Evolutionary conservation across 441 rosid species (phyloP), one percentile per base, ranked within the genome.

Genomic region (Populus tomentosa): DNA sequence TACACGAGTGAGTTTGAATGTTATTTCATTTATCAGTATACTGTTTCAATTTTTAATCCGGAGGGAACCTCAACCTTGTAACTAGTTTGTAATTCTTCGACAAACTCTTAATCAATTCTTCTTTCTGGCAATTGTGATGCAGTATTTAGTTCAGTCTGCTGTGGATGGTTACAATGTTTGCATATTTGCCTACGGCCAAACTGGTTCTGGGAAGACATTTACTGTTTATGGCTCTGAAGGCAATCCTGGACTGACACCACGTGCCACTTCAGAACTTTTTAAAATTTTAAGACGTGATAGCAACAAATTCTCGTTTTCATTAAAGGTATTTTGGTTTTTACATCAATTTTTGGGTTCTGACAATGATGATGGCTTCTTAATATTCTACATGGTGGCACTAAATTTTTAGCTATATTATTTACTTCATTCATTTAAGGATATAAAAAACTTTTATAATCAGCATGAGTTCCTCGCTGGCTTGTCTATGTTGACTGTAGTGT

Each of bases 111-210:
- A 26, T 56, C 42, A 10, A 67, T 50, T 78, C 28, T 67, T 33
- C 21, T 33, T 81, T 77, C 53, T 42, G 53, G 35, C 69, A 40
- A 67, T 64, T 72, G 32, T 28, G 23, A 56, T 88, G 86, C 87
- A 95, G 99, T 92, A 91, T 84, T 85, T 95, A 85, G 98, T 95
- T 70, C 99, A 95, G 72, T 94, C 99, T 33, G 97, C 97, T 75
- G 88, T 96, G 18, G 99, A 96, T 87, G 99, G 99, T 23, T 95
- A 90, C 76, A 95, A 95, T 21, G 97, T 95, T 6, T 95, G 98
- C 81, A 92, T 95, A 80, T 95, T 95, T 84, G 99, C 98, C 67
- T 94, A 95, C 80, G 99, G 99, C 62, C 99, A 95, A 90, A 95
- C 99, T 76, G 98, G 98, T 66, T 95, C 99, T 30, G 99, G 98